These are phyloP conservation scores for Podila epigama DNA, from an alignment of 192 early-diverging fungal species.

Conservation along the genomic window DNA sequence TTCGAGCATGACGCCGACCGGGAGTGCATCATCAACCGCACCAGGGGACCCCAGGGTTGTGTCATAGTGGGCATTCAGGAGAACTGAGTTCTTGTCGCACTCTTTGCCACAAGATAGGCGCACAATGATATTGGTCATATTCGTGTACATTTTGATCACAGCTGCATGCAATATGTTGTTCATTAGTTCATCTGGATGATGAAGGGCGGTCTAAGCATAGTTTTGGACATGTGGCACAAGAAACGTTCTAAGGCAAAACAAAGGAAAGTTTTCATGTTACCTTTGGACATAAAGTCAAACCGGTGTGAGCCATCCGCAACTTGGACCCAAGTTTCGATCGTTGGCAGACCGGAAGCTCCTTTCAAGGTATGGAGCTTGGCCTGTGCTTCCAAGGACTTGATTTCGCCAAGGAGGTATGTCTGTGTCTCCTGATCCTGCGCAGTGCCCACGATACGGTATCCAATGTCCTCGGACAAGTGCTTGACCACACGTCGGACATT, in stretches of 20 bases:
- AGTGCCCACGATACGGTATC: slow-evolving; percentile 63
- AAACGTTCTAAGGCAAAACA: background rate
- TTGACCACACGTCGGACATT: slow-evolving; percentile 58
- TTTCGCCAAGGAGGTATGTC: slow-evolving; percentile 21
- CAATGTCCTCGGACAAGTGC: slow-evolving; percentile 62
- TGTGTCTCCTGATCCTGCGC: slow-evolving; percentile 36
- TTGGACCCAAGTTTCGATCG: slow-evolving; percentile 67
- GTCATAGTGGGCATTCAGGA: slow-evolving; percentile 76
- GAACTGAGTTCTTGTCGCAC: slow-evolving; percentile 69
- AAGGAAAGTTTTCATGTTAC: slow-evolving; percentile 31
- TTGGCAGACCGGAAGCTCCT: slow-evolving; percentile 16
- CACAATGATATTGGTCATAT: slow-evolving; percentile 75
- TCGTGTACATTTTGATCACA: slow-evolving; percentile 69
- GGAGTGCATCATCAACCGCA: slow-evolving; percentile 69
- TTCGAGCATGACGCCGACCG: slow-evolving; percentile 75
- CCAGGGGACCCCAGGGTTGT: slow-evolving; percentile 64
- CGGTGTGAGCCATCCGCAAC: slow-evolving; percentile 65
- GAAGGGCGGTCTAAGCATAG: background rate
- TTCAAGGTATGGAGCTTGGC: slow-evolving; percentile 1
- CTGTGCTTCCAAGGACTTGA: slow-evolving; percentile 10
- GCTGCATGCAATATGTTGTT: slow-evolving; percentile 26
- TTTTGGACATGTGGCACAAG: background rate
- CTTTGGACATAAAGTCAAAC: slow-evolving; percentile 76
- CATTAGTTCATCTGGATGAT: background rate
- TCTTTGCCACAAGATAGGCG: slow-evolving; percentile 68